Evolutionary conservation across 768 basidiomycete genomes (phyloP).

Genomic region (Mycena kentingensis): DNA sequence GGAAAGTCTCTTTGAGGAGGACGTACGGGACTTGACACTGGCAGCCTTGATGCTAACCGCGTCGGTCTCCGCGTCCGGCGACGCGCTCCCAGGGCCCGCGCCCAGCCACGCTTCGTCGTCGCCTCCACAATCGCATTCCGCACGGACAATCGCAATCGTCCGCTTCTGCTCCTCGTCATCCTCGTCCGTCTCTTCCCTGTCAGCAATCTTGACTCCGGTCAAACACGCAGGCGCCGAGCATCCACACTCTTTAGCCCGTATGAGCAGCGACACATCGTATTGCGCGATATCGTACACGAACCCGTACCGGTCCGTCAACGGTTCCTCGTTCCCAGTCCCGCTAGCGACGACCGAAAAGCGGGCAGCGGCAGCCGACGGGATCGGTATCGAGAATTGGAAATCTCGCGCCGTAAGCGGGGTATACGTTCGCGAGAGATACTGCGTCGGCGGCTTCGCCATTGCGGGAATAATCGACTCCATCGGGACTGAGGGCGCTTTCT

Average conservation of each 20-base stretch:
- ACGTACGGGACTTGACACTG: conserved; percentile 50
- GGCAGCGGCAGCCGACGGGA: conserved; percentile 47
- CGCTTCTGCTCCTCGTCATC: conserved; percentile 46
- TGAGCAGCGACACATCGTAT: conserved; percentile 77
- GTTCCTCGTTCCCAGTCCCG: conserved; percentile 55
- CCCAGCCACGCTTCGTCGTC: conserved; percentile 19
- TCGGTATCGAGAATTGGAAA: conserved; percentile 68
- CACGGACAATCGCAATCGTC: conserved; percentile 49
- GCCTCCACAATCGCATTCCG: conserved; percentile 46
- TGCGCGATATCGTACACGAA: conserved; percentile 87
- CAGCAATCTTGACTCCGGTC: conserved; percentile 86
- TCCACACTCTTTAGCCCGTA: conserved; percentile 70
- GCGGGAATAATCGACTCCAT: conserved; percentile 84
- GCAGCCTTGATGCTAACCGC: conserved; percentile 15
- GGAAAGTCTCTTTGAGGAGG: conserved; percentile 50
- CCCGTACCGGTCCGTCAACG: conserved; percentile 84
- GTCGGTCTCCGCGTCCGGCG: conserved; percentile 3
- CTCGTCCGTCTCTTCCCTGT: conserved; percentile 76
- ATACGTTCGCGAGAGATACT: conserved; percentile 76
- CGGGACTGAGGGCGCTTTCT: conserved; percentile 55
- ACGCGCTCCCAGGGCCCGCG: conserved; percentile 17
- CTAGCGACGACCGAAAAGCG: conserved; percentile 52
- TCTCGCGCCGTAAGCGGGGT: conserved; percentile 72
- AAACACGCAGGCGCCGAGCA: conserved; percentile 81
- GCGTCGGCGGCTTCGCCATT: conserved; percentile 78